Percentiles rank a stretch among this genome's conserved stretches.
phyloP scores from a whole-genome alignment of 768 basidiomycete species.

The Lyophyllum shimeji region DNA sequence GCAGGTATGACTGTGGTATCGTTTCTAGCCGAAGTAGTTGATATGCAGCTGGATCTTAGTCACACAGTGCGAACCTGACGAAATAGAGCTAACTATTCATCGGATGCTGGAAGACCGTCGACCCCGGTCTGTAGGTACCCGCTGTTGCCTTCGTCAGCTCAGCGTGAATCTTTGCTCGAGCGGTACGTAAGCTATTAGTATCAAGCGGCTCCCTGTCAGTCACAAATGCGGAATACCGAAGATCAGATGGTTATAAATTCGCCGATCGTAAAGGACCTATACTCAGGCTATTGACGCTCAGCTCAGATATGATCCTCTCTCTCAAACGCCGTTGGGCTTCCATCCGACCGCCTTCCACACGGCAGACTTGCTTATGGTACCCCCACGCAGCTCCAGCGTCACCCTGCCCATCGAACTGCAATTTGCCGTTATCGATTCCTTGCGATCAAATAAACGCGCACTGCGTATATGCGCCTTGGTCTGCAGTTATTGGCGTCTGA shows the following conservation, averaged over 20 bases:
- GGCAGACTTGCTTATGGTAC: too few relatives aligned
- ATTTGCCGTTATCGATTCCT: constrained; percentile 20
- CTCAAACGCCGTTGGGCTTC: background rate
- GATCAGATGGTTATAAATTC: constrained; percentile 6
- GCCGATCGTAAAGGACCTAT: constrained; percentile 7
- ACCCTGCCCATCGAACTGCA: constrained; percentile 24
- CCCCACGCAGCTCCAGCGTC: background rate
- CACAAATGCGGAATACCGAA: background rate
- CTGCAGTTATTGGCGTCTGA: constrained; percentile 23
- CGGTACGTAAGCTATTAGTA: background rate
- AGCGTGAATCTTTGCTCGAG: background rate
- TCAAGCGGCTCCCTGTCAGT: constrained; percentile 4
- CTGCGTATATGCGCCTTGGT: constrained; percentile 18
- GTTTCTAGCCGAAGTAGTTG: too few relatives aligned
- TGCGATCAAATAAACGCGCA: constrained; percentile 11
- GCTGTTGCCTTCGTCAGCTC: too few relatives aligned
- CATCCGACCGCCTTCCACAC: background rate
- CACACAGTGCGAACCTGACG: too few relatives aligned
- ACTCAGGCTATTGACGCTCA: constrained; percentile 1
- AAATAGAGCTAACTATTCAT: too few relatives aligned
- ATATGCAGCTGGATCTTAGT: too few relatives aligned
- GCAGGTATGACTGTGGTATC: too few relatives aligned
- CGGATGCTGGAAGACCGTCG: too few relatives aligned
- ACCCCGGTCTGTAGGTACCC: too few relatives aligned
- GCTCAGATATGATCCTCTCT: background rate